A percentile compares a stretch with the other conserved stretches of the same genome.
phyloP scores from a whole-genome alignment of 768 basidiomycete genomes.

The Boletus sp. region DNA sequence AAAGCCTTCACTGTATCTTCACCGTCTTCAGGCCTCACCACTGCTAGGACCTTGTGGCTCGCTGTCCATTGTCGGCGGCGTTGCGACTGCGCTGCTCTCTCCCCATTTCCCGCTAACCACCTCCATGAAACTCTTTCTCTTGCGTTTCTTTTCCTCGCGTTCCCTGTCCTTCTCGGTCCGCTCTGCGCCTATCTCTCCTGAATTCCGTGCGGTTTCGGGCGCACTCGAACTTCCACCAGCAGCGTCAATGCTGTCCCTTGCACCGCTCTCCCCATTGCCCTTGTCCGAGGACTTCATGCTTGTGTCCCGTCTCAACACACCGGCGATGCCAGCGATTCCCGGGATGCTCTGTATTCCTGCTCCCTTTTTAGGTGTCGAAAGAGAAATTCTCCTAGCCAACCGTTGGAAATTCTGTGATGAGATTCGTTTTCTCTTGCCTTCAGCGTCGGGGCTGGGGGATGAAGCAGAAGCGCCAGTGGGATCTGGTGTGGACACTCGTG shows the following conservation, averaged over 20 bases:
- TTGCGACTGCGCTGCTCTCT: conserved; percentile 27
- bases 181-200: conserved; percentile 52
- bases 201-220: conserved; percentile 41
- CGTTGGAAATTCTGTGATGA: conserved; percentile 87
- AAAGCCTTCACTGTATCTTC: not conserved
- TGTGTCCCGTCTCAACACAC: conserved; percentile 31
- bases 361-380: conserved; percentile 56
- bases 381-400: conserved; percentile 69
- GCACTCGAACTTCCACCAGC: conserved; percentile 30
- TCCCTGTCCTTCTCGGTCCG: conserved; percentile 48
- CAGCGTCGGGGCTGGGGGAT: conserved; percentile 66
- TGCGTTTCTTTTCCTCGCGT: conserved; percentile 62
- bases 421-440: conserved; percentile 76
- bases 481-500: conserved; percentile 72
- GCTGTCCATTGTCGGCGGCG: conserved; percentile 31
- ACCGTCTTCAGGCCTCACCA: conserved; percentile 12
- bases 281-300: conserved; percentile 44
- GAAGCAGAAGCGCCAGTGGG: conserved; percentile 52
- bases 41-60: conserved; percentile 11
- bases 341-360: conserved; percentile 45
- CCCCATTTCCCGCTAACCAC: conserved; percentile 32
- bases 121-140: conserved; percentile 57
- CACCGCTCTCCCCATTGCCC: conserved; percentile 19
- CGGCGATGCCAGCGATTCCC: conserved; percentile 28
- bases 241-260: conserved; percentile 19